These are phyloP conservation scores for Anthracocystis setariae DNA, from an alignment of 1,284 basidiomycete species.

Conservation along the genomic window DNA sequence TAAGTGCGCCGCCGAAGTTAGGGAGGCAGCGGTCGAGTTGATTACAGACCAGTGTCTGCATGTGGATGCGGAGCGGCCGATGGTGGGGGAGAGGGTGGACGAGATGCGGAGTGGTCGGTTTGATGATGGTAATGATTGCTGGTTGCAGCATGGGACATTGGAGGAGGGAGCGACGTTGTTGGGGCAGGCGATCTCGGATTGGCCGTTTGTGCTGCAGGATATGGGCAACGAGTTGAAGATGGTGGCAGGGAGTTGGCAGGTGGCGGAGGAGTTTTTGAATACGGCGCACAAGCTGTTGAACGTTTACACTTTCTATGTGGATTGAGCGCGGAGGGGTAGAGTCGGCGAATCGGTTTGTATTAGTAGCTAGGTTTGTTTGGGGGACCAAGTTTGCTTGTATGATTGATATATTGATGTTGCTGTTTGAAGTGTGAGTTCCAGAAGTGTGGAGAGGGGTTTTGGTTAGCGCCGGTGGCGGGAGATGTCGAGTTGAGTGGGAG, in stretches of 20 bases:
- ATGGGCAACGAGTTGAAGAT: conserved; percentile 41
- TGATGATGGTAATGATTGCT: conserved; percentile 25
- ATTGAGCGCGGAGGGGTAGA: conserved; percentile 11
- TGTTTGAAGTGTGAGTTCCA: too few species aligned
- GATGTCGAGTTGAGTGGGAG: too few species aligned
- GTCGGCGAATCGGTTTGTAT: too few species aligned
- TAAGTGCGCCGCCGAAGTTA: conserved; percentile 19
- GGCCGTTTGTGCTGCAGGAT: conserved; percentile 47
- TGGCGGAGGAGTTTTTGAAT: conserved; percentile 36
- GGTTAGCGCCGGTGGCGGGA: too few species aligned
- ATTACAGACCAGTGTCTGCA: conserved; percentile 42
- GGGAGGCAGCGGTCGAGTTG: conserved; percentile 27
- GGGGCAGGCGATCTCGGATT: conserved; percentile 41
- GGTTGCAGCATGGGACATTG: conserved; percentile 41
- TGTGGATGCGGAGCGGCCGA: conserved; percentile 31
- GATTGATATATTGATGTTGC: too few species aligned
- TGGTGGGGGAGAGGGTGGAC: not conserved
- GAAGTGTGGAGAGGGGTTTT: too few species aligned
- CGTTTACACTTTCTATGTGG: conserved; percentile 36
- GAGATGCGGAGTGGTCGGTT: conserved; percentile 12
- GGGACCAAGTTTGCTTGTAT: too few species aligned
- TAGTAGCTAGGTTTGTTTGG: too few species aligned
- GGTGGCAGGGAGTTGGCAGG: conserved; percentile 33
- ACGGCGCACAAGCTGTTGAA: conserved; percentile 35
- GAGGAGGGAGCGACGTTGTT: conserved; percentile 38